Evolutionary conservation across 148 eudicot species (phyloP), one percentile per base, ranked within the genome.

Genomic region (Gaultheria prostrata): DNA sequence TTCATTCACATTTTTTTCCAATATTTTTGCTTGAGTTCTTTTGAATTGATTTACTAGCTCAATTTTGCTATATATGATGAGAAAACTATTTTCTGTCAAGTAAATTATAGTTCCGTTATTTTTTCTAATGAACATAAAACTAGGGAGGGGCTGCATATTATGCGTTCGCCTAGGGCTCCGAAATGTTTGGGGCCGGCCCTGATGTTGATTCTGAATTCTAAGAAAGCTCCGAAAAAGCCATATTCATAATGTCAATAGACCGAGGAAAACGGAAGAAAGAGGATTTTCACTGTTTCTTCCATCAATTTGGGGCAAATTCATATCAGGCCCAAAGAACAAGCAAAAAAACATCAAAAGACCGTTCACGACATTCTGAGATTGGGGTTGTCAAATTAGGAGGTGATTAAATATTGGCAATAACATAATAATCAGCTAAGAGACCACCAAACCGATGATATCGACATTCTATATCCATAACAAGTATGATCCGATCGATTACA

Each of bases 271-370:
- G 70, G 56, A 17, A 32, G 51, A 71, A 21, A 3, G 71, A 65
- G 7, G 4, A 26, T 65, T 26, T 65, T 28, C 15, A 28, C 35
- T 4, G 15, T 21, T 15, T 46, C 53, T 17, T 30, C 3, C 77
- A 8, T 81, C 35, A 75, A 49, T 49, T 50, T 33, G 49, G 50
- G 51, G n/a, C 50, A 82, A 71, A 3, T 71, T 43, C 61, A 82
- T 32, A 72, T 71, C 63, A 24, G 51, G 48, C 32, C 12, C 49
- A 65, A n/a, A 70, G 2, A 69, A 81, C n/a, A 50, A 81, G 24
- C 20, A 14, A 50, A 48, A 24, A 49, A 48, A 13, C 79, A 46
- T 17, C 51, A 35, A 17, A 67, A 45, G 26, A 48, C 17, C 9
- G 17, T 13, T 39, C 28, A 12, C 43, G 43, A 5, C 33, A 21